Base-by-base conservation (phyloP, 148 eudicot species). In the Chenopodium album region DNA sequence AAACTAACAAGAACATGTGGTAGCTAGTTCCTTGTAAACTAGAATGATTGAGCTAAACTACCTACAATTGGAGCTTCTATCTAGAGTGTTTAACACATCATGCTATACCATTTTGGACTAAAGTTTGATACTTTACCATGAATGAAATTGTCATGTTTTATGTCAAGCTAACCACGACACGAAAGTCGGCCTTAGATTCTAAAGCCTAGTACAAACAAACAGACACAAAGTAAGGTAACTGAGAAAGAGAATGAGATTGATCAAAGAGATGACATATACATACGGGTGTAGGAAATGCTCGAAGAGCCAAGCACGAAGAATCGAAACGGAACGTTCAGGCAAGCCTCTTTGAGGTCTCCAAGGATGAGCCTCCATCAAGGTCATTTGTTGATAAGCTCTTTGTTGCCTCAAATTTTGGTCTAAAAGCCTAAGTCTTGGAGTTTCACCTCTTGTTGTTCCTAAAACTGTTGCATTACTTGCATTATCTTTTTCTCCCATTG, bases 271-370 rank as follows among this genome's bases (percentile, higher is more conserved):
- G 67, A 79, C 71, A 9, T 92, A 96, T 98, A 79, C 71, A 9
- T 92, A 96, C 99, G 99, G 99, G 87, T 96, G 95, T 48, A 96
- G 93, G 80, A 94, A 96, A 85, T 96, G 98, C 86, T 96, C 99
- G 37, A 96, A 96, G 73, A 96, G 97, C 99, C 99, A 96, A 75
- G 99, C 99, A 3, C 99, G 94, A 71, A 96, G 95, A 73, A 94
- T 87, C 4, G 99, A 92, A 22, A 96, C 99, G 0, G 98, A 89
- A 72, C 97, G 86, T 80, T 96, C 99, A 1, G 99, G 99, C 69
- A 96, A 76, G 64, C 99, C 99, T 9, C 99, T 81, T 74, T 94
- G 98, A 19, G 99, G 99, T 44, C 99, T 78, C 99, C 99, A 96
- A 1, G 99, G 99, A 76, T 96, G 98, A 17, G 62, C 88, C 78